A percentile compares a stretch with the other conserved stretches of the same genome.
Evolutionary conservation across 345 rosid species (phyloP).

Genomic region (Carallia brachiata): DNA sequence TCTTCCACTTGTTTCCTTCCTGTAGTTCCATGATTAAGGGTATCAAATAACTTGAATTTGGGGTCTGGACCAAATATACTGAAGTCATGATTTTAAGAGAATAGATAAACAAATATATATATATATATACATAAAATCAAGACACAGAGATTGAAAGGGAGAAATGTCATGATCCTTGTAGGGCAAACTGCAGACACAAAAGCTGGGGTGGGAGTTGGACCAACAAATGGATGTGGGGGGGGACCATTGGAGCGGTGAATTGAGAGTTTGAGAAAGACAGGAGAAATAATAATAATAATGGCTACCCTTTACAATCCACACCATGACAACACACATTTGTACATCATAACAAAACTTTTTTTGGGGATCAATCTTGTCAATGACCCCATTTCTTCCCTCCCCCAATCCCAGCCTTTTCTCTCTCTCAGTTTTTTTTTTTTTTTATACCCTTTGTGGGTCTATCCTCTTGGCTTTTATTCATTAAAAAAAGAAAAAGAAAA

Average conservation of each 20-base stretch:
- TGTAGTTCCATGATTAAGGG: background rate
- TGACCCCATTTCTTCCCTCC: background rate
- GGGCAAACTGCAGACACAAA: constrained; percentile 59
- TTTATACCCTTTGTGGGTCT: background rate
- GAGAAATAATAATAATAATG: background rate
- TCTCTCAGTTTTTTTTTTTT: background rate
- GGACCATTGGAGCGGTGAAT: constrained; percentile 8
- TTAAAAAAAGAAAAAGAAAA: too few species aligned
- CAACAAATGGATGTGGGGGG: constrained; percentile 15
- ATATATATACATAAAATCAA: constrained; percentile 7
- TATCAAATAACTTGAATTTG: constrained; percentile 21
- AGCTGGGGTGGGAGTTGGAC: constrained; percentile 21
- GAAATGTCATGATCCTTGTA: constrained; percentile 43
- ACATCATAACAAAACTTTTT: background rate
- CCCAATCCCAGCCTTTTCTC: too few species aligned
- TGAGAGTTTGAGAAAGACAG: constrained; percentile 13
- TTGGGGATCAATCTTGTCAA: constrained; percentile 2
- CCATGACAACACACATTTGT: background rate
- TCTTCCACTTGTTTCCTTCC: background rate
- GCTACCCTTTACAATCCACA: background rate
- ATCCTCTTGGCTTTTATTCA: background rate
- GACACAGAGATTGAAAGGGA: constrained; percentile 32
- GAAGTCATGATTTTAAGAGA: constrained; percentile 20
- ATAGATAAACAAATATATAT: constrained; percentile 25
- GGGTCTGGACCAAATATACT: constrained; percentile 15